Percentiles rank a stretch among this genome's conserved stretches.
Evolutionary conservation across 169 alveolate genomes (phyloP).

Genomic region (Theileria luwenshuni): DNA sequence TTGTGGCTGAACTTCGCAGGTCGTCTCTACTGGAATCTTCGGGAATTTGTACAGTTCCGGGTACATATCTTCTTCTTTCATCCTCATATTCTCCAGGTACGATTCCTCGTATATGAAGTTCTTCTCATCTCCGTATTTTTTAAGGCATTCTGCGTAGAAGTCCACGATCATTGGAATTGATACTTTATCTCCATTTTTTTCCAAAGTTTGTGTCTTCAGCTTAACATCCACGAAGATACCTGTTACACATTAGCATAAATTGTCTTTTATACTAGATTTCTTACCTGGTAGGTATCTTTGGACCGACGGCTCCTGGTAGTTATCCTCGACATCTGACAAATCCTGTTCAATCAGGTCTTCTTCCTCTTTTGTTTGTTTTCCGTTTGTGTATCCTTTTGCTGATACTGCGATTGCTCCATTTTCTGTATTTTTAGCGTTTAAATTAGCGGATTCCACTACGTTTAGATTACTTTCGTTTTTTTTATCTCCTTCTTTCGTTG

Average conservation of each 20-base stretch:
- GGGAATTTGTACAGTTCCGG: not conserved
- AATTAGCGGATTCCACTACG: not conserved
- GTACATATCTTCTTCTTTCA: slow-evolving; percentile 2
- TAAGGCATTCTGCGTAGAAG: slow-evolving; percentile 76
- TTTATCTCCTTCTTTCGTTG: not conserved
- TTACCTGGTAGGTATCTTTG: slow-evolving; percentile 63
- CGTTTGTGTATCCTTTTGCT: slow-evolving; percentile 7
- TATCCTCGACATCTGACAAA: slow-evolving; percentile 63
- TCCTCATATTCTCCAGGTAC: slow-evolving; percentile 24
- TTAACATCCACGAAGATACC: slow-evolving; percentile 59
- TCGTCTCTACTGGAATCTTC: not conserved
- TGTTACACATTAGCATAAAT: slow-evolving; percentile 5
- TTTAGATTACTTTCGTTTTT: not conserved
- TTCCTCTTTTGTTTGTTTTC: slow-evolving; percentile 24
- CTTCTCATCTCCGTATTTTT: slow-evolving; percentile 70
- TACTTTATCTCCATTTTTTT: slow-evolving; percentile 9
- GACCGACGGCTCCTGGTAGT: slow-evolving; percentile 43
- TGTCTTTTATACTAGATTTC: not conserved
- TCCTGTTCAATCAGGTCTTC: slow-evolving; percentile 63
- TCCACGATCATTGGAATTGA: slow-evolving; percentile 66
- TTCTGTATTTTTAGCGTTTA: slow-evolving; percentile 6
- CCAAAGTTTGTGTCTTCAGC: slow-evolving; percentile 34
- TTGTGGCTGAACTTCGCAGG: slow-evolving; percentile 1
- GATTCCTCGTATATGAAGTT: slow-evolving; percentile 70
- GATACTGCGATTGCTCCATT: not conserved